These are phyloP conservation scores for Neurospora discreta DNA, from an alignment of 495 filamentous ascomycete genomes.

Conservation along the genomic window DNA sequence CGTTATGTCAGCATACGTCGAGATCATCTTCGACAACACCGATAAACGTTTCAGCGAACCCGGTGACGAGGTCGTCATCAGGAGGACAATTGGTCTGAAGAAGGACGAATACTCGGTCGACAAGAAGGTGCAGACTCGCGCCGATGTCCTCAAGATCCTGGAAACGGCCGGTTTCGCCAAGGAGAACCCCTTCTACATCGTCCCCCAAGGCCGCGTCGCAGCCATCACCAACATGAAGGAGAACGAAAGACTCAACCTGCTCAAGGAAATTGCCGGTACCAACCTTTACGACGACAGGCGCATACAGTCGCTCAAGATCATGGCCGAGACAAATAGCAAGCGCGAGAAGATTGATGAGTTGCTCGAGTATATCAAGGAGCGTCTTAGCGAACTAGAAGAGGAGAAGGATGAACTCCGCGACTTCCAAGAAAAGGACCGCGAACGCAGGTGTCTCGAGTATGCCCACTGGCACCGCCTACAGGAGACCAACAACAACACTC, in stretches of 20 bases:
- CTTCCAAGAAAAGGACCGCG: constrained; percentile 90
- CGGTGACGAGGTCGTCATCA: constrained; percentile 76
- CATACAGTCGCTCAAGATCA: constrained; percentile 86
- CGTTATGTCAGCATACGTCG: constrained; percentile 98
- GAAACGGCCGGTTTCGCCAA: constrained; percentile 94
- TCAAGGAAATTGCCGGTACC: constrained; percentile 96
- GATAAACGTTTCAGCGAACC: constrained; percentile 95
- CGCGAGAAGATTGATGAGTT: constrained; percentile 88
- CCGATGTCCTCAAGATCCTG: constrained; percentile 89
- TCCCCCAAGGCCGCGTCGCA: constrained; percentile 93
- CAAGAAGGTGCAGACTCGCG: constrained; percentile 87
- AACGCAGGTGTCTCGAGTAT: constrained; percentile 86
- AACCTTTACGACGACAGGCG: constrained; percentile 91
- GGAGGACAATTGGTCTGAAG: constrained; percentile 90
- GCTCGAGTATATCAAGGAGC: constrained; percentile 80
- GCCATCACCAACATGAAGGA: constrained; percentile 98
- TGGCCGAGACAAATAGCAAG: constrained; percentile 93
- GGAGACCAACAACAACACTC: constrained; percentile 57
- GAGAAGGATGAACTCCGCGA: constrained; percentile 91
- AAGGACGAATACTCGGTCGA: constrained; percentile 98
- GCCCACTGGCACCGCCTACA: constrained; percentile 88
- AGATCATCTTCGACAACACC: constrained; percentile 97
- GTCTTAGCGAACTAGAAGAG: constrained; percentile 81
- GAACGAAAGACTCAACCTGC: constrained; percentile 68
- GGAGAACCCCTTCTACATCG: constrained; percentile 98